Evolutionary conservation across 805 yeast genomes (phyloP), one percentile per base, ranked within the genome.

Genomic region (Candida quercuum): DNA sequence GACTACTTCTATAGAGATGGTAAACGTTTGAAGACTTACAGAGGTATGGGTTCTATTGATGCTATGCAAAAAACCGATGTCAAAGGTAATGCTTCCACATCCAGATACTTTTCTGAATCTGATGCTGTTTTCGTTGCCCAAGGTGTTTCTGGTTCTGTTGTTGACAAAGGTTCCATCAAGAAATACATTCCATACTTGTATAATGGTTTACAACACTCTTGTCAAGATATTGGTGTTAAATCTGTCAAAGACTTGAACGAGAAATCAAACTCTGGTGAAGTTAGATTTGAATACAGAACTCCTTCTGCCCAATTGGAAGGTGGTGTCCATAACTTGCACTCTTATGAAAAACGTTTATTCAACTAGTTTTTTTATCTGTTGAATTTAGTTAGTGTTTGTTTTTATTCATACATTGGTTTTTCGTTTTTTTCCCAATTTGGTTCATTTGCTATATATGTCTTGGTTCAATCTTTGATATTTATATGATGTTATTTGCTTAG

Each of bases 1-100:
- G 89, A 86, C 58, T 93, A 89, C 74, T 93, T 86, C 72, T 93
- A 81, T 83, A 80, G 95, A 62, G 99, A 93, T 60, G 99, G 99
- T 62, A 81, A 93, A 75, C 85, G 99, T 71, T 79, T 93, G 66
- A 93, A 93, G 78, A 68, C 87, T 44, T 93, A 93, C 78, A 83
- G 99, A 72, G 99, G 99, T 72, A 93, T 93, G 99, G 99, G 99
- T 56, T 91, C 98, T 29, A 81, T 93, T 56, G 99, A 91, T 65
- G 99, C 99, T 51, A 91, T 91, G 98, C 91, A 89, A 76, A 68
- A 75, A 64, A 86, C 97, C 47, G 79, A 81, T 51, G 74, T 72
- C 57, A 78, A 78, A 63, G 96, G 95, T 56, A 93, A 93, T 60
- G 99, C 99, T 39, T 91, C 99, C 34, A 87, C 99, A 46, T 88